Conservation (phyloP, 495 filamentous ascomycete genomes). For the Trichoderma erinaceum region DNA sequence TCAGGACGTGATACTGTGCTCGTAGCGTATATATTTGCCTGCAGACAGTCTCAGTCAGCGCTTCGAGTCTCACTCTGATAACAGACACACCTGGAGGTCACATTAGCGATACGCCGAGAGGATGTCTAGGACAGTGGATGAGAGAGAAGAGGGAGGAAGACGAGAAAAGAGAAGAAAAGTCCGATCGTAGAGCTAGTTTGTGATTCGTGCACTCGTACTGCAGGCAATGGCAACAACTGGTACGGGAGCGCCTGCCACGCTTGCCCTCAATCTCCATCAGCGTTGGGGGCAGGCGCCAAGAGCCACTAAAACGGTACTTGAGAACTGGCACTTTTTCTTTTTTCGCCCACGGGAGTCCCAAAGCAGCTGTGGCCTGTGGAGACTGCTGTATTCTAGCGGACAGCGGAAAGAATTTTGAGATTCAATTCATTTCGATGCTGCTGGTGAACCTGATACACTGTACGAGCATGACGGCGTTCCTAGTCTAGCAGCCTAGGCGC, state of each 20-base stretch:
- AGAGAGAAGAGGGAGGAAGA: background rate
- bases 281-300: conserved; percentile 5
- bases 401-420: background rate
- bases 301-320: background rate
- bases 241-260: conserved; percentile 4
- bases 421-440: too few species aligned
- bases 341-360: background rate
- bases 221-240: background rate
- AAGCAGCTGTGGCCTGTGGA: background rate
- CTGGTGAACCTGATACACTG: too few species aligned
- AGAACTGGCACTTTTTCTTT: background rate
- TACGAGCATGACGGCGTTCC: too few species aligned
- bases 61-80: background rate
- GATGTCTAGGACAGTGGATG: background rate
- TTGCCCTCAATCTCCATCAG: background rate
- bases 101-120: background rate
- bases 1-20: too few species aligned
- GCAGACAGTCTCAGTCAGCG: background rate
- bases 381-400: too few species aligned
- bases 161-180: background rate
- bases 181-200: background rate
- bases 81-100: background rate
- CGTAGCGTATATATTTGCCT: too few species aligned
- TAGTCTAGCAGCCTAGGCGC: too few species aligned
- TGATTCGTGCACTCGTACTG: conserved; percentile 3